Conservation (phyloP, 129 eudicot genomes). For the Pulicaria dysenterica region DNA sequence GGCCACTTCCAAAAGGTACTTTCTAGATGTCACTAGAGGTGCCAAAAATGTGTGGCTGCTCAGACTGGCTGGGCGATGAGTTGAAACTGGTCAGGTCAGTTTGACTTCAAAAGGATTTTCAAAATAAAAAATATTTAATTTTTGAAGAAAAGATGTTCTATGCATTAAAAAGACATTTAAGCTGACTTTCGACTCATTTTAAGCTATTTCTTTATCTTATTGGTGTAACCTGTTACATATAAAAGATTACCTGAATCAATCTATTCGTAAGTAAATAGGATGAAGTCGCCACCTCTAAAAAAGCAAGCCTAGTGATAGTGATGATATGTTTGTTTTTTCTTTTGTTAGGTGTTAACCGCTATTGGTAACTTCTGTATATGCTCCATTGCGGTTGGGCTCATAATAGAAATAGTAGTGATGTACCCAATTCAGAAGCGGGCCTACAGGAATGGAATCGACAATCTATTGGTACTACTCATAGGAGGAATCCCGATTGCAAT, state of each 20-base stretch:
- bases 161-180: neutral
- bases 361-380: conserved; percentile 80
- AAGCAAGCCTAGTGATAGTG: neutral
- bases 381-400: conserved; percentile 72
- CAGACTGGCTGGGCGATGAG: neutral
- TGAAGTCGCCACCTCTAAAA: neutral
- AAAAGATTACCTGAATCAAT: neutral
- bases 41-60: neutral
- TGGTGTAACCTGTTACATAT: neutral
- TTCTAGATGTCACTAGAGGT: neutral
- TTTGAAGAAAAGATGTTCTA: neutral
- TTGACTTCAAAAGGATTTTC: neutral
- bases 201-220: neutral
- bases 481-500: conserved; percentile 95
- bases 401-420: conserved; percentile 72
- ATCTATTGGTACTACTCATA: conserved; percentile 74
- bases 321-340: neutral
- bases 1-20: conserved; percentile 83
- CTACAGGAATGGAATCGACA: conserved; percentile 86
- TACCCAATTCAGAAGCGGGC: conserved; percentile 74
- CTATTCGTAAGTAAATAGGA: neutral
- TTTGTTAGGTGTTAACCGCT: conserved; percentile 61
- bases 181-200: neutral
- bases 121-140: neutral
- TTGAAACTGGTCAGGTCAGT: neutral